Evolutionary conservation across 1,139 yeast species (phyloP).

Genomic region (Geotrichum europaeum): DNA sequence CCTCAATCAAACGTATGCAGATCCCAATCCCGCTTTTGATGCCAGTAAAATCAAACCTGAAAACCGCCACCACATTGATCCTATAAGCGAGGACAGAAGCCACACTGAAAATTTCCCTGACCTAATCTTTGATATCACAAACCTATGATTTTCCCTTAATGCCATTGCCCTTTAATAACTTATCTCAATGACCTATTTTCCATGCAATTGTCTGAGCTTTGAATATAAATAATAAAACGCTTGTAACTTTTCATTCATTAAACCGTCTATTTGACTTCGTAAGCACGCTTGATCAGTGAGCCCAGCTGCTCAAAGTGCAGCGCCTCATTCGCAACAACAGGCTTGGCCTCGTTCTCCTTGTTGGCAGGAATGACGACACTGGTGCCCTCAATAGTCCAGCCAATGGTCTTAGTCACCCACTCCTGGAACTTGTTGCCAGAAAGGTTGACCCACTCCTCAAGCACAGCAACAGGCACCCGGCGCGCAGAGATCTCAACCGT

Average conservation of each 20-base stretch:
- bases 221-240: neutral
- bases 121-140: neutral
- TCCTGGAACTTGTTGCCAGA: slow-evolving; percentile 30
- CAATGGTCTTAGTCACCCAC: slow-evolving; percentile 32
- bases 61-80: neutral
- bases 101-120: neutral
- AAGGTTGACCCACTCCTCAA: slow-evolving; percentile 34
- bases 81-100: neutral
- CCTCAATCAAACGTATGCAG: neutral
- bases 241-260: neutral
- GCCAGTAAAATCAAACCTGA: neutral
- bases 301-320: slow-evolving; percentile 35
- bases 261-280: slow-evolving; percentile 22
- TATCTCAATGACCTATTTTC: neutral
- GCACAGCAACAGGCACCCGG: slow-evolving; percentile 29
- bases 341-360: slow-evolving; percentile 34
- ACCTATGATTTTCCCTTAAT: neutral
- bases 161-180: neutral
- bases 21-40: neutral
- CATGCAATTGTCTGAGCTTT: neutral
- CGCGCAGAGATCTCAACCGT: slow-evolving; percentile 32
- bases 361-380: slow-evolving; percentile 29
- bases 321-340: slow-evolving; percentile 32
- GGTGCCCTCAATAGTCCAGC: slow-evolving; percentile 30
- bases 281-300: slow-evolving; percentile 33